Base-by-base conservation (phyloP, 108 stramenopile genomes). In the Conticribra guillardii region DNA sequence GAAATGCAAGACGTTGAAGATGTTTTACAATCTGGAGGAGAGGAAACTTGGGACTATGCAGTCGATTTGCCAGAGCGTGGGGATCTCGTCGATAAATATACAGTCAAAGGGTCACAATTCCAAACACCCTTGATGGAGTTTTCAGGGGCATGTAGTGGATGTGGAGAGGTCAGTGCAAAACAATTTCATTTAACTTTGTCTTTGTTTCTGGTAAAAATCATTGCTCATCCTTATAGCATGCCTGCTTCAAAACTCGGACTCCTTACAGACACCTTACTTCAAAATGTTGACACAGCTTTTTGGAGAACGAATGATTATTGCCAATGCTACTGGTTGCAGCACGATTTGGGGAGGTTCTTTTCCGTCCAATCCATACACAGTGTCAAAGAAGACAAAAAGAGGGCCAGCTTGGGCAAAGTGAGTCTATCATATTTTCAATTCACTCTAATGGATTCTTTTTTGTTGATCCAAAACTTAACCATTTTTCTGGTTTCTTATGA, bases 81-180 rank as follows among this genome's bases (percentile, higher is more conserved):
- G 9, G 68, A 83, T 30, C 52, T 84, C 3, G 73, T 82, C 16
- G 81, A 84, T 37, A 87, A 87, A 65, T 67, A 64, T 28, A 80
- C 81, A 14, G 52, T 84, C 4, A 78, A 75, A 34, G 86, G 86
- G 14, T 87, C 86, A 33, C 86, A 87, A 56, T 87, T 87, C 47
- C 86, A 87, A 59, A 82, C 83, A 1, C 86, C 86, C 5, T 67
- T 87, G 32, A 87, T 87, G 86, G 86, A 87, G 44, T 87, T 87
- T 59, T 73, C 70, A 1, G 83, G 86, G 1, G 86, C 86, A 4
- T 87, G 86, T 45, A 71, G 78, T 23, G 86, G 86, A 1, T 87
- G 86, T 52, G 86, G 86, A 27, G 86, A 87, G 37, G 37, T 41
- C 8, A 41, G 37, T 41, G 37, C 11, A n/a, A n/a, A n/a, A n/a